Evolutionary conservation across 2,329 filamentous ascomycete genomes (phyloP), one percentile per base, ranked within the genome.

Genomic region (Alternaria arbusti): DNA sequence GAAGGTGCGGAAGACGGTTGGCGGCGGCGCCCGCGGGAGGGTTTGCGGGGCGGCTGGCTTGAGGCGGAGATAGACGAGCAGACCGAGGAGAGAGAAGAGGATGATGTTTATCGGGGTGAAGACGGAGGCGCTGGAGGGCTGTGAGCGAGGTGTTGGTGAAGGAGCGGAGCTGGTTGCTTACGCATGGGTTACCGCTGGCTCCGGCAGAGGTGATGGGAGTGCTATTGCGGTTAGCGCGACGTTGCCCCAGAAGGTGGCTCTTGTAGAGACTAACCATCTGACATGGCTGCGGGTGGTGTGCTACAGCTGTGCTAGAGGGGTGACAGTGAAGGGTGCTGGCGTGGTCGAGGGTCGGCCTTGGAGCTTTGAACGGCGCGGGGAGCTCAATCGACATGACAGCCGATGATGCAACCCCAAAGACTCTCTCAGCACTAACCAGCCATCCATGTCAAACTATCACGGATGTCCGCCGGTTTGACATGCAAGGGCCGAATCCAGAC

Each of bases 1-100:
- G 84, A 93, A 97, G 68, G 91, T 91, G 54, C 92, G 92, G 78
- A 95, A 97, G 67, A 97, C 90, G 51, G 96, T 89, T 5, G 93
- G 93, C 5, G 89, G 86, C 13, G 87, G 86, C 26, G 84, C 82
- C 62, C 83, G 81, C 23, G 87, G 87, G 20, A 90, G 84, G 6
- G 80, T 80, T 46, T 84, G 78, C 32, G 84, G 81, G 9, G 83
- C 78, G 63, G 83, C 82, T 51, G 87, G 87, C 47, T 86, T 85
- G 69, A 89, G 83, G 69, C 88, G 87, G 72, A 85, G 82, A 79
- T 89, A 90, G 47, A 86, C 75, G 30, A 89, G 77, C 67, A 88
- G 73, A 57, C 84, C 76, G 76, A 90, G 86, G 66, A 89, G 82
- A 55, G 87, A 83, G 73, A 88, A 73, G 57, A 90, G 86, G 68